These are phyloP conservation scores for Botrytis hyacinthi DNA, from an alignment of 2,329 filamentous ascomycete species.

Conservation along the genomic window DNA sequence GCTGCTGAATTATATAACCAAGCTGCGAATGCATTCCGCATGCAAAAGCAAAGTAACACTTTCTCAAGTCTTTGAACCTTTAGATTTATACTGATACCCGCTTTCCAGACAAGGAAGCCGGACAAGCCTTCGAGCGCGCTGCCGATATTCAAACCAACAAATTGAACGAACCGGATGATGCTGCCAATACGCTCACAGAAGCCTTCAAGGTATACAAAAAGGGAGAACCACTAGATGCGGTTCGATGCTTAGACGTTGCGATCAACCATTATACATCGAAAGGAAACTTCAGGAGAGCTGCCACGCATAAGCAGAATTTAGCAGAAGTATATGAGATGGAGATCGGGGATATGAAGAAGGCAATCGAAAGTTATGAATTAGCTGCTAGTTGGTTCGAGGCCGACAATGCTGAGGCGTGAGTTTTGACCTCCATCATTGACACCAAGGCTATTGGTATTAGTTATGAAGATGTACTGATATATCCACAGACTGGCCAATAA, in stretches of 20 bases:
- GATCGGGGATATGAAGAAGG: constrained; percentile 72
- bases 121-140: constrained; percentile 80
- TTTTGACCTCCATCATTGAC: constrained; percentile 29
- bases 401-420: constrained; percentile 79
- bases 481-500: constrained; percentile 77
- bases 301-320: constrained; percentile 84
- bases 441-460: background rate
- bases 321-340: constrained; percentile 85
- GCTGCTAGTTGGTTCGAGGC: constrained; percentile 88
- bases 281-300: constrained; percentile 88
- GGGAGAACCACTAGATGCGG: constrained; percentile 78
- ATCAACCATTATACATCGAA: constrained; percentile 84
- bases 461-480: constrained; percentile 18
- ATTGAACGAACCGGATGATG: constrained; percentile 88
- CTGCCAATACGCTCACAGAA: constrained; percentile 82
- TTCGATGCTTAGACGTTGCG: constrained; percentile 72
- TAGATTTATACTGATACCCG: constrained; percentile 14
- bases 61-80: background rate
- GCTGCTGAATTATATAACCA: constrained; percentile 85
- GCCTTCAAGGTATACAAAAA: constrained; percentile 95
- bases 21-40: constrained; percentile 87
- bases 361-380: constrained; percentile 78
- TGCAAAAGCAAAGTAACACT: constrained; percentile 76
- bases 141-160: constrained; percentile 77
- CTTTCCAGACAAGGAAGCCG: constrained; percentile 73